Conservation (phyloP, 2,329 filamentous ascomycete species). For the Dactylellina cionopaga region DNA sequence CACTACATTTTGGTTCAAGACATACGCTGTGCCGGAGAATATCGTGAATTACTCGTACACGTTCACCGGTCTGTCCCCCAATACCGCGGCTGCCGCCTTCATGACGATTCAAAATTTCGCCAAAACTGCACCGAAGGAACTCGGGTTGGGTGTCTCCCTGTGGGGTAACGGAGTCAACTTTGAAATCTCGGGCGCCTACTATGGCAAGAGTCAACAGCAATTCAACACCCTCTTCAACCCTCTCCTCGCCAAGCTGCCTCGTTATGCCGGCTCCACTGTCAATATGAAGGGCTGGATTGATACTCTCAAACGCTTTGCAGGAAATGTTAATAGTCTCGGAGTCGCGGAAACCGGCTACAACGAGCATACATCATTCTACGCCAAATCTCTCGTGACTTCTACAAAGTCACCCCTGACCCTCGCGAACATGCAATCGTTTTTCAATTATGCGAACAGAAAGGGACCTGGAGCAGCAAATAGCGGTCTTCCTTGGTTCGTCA, state of each 20-base stretch:
- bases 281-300: conserved; percentile 44
- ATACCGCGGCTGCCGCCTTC: conserved; percentile 61
- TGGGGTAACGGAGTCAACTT: conserved; percentile 34
- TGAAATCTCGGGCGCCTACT: conserved; percentile 49
- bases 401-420: conserved; percentile 18
- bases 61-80: conserved; percentile 60
- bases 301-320: conserved; percentile 46
- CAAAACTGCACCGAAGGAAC: conserved; percentile 54
- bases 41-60: conserved; percentile 59
- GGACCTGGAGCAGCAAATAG: conserved; percentile 3
- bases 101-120: conserved; percentile 54
- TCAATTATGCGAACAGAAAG: conserved; percentile 33
- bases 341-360: conserved; percentile 43
- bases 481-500: conserved; percentile 54
- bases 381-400: conserved; percentile 44
- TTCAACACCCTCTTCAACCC: conserved; percentile 32
- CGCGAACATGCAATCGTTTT: conserved; percentile 18
- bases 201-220: conserved; percentile 23
- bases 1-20: conserved; percentile 61
- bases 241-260: conserved; percentile 26
- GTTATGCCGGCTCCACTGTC: background rate
- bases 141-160: conserved; percentile 55
- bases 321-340: conserved; percentile 11
- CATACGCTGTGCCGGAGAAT: conserved; percentile 60
- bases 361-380: conserved; percentile 44